These are phyloP conservation scores for Thielaviopsis punctulata DNA, from an alignment of 2,329 filamentous ascomycete species.

Conservation along the genomic window DNA sequence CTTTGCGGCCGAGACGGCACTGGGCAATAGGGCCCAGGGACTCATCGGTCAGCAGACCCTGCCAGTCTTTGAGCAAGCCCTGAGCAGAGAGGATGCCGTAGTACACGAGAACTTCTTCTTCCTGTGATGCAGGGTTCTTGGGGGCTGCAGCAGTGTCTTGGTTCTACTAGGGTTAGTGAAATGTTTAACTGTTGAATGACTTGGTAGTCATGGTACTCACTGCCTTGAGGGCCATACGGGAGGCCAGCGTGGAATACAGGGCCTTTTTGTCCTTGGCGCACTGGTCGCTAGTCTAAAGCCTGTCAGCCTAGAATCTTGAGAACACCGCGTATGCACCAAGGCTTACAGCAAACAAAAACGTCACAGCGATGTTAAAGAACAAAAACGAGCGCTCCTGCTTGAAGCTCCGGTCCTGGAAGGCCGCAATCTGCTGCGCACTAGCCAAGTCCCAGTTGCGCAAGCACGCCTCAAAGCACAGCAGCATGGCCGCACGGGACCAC, in stretches of 20 bases:
- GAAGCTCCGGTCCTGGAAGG: constrained; percentile 33
- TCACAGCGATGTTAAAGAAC: constrained; percentile 38
- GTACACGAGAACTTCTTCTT: constrained; percentile 33
- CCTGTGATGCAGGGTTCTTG: constrained; percentile 15
- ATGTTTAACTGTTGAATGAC: background rate
- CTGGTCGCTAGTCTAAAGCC: constrained; percentile 26
- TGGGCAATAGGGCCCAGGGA: constrained; percentile 26
- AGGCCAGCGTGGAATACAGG: constrained; percentile 32
- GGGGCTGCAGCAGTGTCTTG: constrained; percentile 6
- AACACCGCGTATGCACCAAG: background rate
- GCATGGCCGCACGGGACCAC: constrained; percentile 30
- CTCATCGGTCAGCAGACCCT: constrained; percentile 23
- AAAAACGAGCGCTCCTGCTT: constrained; percentile 30
- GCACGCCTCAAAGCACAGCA: constrained; percentile 34
- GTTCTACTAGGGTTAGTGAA: background rate
- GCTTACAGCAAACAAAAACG: constrained; percentile 34
- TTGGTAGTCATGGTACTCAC: background rate
- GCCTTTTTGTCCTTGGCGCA: constrained; percentile 31
- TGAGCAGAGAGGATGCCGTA: constrained; percentile 30
- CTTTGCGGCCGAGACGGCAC: constrained; percentile 29
- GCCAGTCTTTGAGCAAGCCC: constrained; percentile 24
- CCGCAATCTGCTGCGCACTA: constrained; percentile 29
- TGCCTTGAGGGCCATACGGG: constrained; percentile 14
- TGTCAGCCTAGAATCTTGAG: background rate
- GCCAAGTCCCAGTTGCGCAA: constrained; percentile 32